These are phyloP conservation scores for Pittosporum tobira DNA, from an alignment of 129 eudicot genomes.

Conservation along the genomic window DNA sequence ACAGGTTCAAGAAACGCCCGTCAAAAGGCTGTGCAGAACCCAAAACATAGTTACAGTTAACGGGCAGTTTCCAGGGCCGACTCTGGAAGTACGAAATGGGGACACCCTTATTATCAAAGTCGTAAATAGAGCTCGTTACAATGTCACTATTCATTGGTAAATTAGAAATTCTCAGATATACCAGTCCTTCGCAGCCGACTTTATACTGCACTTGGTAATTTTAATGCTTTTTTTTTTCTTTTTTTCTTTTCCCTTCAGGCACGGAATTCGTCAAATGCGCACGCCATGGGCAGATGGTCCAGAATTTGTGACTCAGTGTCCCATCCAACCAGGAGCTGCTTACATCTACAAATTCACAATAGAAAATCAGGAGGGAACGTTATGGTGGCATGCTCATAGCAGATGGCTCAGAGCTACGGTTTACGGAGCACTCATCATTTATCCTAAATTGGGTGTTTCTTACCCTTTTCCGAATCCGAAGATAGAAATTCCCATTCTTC, in stretches of 20 bases:
- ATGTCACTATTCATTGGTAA: slow-evolving; percentile 75
- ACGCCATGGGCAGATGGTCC: slow-evolving; percentile 95
- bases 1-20: slow-evolving; percentile 65
- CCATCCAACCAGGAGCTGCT: slow-evolving; percentile 64
- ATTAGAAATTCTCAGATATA: no score
- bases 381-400: slow-evolving; percentile 97
- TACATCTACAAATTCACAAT: slow-evolving; percentile 64
- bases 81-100: slow-evolving; percentile 50
- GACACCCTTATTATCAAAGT: slow-evolving; percentile 53
- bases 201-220: neutral
- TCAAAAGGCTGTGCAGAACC: slow-evolving; percentile 62
- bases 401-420: slow-evolving; percentile 89
- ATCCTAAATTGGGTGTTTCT: slow-evolving; percentile 49
- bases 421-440: slow-evolving; percentile 67
- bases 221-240: neutral
- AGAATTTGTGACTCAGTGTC: slow-evolving; percentile 76
- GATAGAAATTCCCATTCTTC: slow-evolving; percentile 52
- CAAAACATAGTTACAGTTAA: slow-evolving; percentile 61
- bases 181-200: no score
- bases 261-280: slow-evolving; percentile 71
- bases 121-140: slow-evolving; percentile 49
- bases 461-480: slow-evolving; percentile 62
- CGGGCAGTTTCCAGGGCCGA: slow-evolving; percentile 84
- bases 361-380: slow-evolving; percentile 63
- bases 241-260: slow-evolving; percentile 30